Conservation (phyloP, 495 filamentous ascomycete species). For the Thermochaetoides thermophila region DNA sequence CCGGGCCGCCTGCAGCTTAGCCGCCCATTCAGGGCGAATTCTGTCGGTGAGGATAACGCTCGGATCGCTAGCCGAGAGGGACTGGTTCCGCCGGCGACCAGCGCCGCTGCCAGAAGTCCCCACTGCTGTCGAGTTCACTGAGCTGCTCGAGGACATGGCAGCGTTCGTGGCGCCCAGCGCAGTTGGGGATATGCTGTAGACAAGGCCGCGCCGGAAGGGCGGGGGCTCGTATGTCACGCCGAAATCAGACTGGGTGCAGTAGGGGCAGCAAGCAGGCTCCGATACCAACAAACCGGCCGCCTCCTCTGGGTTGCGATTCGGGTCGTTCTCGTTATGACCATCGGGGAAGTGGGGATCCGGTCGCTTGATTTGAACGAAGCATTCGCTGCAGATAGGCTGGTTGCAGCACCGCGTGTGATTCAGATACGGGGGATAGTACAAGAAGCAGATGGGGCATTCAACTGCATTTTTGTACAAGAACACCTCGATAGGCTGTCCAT, state of each 20-base stretch:
- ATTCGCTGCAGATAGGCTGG: slow-evolving; percentile 95
- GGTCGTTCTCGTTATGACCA: slow-evolving; percentile 45
- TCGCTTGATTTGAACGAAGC: slow-evolving; percentile 96
- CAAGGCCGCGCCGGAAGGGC: slow-evolving; percentile 70
- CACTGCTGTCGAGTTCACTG: slow-evolving; percentile 29
- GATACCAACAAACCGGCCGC: slow-evolving; percentile 62
- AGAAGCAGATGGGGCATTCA: slow-evolving; percentile 93
- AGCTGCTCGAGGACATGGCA: slow-evolving; percentile 51
- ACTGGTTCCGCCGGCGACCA: slow-evolving; percentile 53
- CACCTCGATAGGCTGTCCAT: slow-evolving; percentile 81
- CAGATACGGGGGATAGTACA: slow-evolving; percentile 92
- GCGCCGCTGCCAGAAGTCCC: slow-evolving; percentile 11
- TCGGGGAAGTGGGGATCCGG: slow-evolving; percentile 93
- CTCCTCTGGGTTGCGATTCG: slow-evolving; percentile 28
- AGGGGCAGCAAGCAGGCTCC: slow-evolving; percentile 86
- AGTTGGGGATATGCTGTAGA: slow-evolving; percentile 41
- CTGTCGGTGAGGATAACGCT: slow-evolving; percentile 82
- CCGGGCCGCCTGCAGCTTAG: slow-evolving; percentile 73
- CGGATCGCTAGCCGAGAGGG: slow-evolving; percentile 64
- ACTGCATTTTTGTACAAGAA: slow-evolving; percentile 79
- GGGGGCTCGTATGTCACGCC: slow-evolving; percentile 85
- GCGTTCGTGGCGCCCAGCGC: slow-evolving; percentile 36
- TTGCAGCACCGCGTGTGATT: slow-evolving; percentile 94
- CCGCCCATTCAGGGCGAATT: slow-evolving; percentile 86
- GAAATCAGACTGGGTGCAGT: slow-evolving; percentile 89